phyloP scores from a whole-genome alignment of 1,284 basidiomycete genomes.

The Leccinum pachyderme region DNA sequence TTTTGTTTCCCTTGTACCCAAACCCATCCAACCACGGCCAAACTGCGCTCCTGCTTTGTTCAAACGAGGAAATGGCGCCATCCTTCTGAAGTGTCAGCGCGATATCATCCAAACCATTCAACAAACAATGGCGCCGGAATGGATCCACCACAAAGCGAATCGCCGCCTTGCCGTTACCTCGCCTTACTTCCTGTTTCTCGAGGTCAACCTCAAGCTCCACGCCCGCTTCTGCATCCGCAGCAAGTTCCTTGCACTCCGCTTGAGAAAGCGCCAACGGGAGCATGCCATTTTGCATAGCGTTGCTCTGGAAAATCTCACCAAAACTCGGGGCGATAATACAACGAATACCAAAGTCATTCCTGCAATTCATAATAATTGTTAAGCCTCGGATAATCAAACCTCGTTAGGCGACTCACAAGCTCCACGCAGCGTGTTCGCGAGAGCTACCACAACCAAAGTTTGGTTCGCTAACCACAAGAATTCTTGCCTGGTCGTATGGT shows the following conservation, averaged over 20 bases:
- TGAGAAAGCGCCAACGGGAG: slow-evolving; percentile 80
- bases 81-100: slow-evolving; percentile 85
- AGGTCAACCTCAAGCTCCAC: slow-evolving; percentile 88
- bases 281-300: slow-evolving; percentile 97
- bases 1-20: slow-evolving; percentile 78
- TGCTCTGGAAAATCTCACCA: slow-evolving; percentile 92
- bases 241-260: slow-evolving; percentile 73
- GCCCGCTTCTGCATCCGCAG: slow-evolving; percentile 79
- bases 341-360: slow-evolving; percentile 92
- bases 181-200: slow-evolving; percentile 81
- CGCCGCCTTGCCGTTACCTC: slow-evolving; percentile 69
- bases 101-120: slow-evolving; percentile 95
- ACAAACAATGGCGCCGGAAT: slow-evolving; percentile 88
- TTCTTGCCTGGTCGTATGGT: slow-evolving; percentile 79
- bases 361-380: slow-evolving; percentile 31
- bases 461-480: slow-evolving; percentile 85
- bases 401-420: slow-evolving; percentile 60
- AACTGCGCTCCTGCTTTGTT: slow-evolving; percentile 66
- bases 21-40: slow-evolving; percentile 97
- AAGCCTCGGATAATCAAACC: slow-evolving; percentile 1
- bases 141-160: slow-evolving; percentile 80
- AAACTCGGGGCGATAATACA: slow-evolving; percentile 93
- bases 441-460: slow-evolving; percentile 97
- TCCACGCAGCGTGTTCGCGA: slow-evolving; percentile 96
- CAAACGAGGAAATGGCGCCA: slow-evolving; percentile 70